These are phyloP conservation scores for Yarrowia keelungensis DNA, from an alignment of 805 yeast species.

Conservation along the genomic window DNA sequence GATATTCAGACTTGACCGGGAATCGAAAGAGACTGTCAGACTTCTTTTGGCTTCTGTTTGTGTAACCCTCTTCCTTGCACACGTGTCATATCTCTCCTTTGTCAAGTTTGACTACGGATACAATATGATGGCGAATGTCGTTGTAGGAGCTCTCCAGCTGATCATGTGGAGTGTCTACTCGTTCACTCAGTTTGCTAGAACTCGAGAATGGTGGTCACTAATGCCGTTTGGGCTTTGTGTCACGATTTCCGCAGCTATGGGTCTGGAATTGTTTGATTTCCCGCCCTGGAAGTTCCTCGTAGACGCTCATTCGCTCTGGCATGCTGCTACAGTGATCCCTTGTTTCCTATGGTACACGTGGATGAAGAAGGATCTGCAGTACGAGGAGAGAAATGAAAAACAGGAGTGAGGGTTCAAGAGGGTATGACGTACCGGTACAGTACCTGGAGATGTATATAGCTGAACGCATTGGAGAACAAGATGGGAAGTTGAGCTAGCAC, in stretches of 20 bases:
- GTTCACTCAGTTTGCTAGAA: conserved; percentile 46
- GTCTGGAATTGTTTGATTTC: conserved; percentile 90
- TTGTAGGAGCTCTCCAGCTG: conserved; percentile 79
- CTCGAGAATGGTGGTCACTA: conserved; percentile 53
- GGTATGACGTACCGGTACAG: conserved; percentile 5
- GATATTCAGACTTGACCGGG: conserved; percentile 62
- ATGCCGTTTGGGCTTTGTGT: conserved; percentile 61
- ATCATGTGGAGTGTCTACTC: conserved; percentile 55
- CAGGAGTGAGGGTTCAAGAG: conserved; percentile 36
- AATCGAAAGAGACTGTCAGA: conserved; percentile 48
- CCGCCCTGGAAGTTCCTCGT: conserved; percentile 70
- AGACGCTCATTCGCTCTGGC: conserved; percentile 97
- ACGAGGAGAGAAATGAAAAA: conserved; percentile 8
- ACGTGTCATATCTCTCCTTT: conserved; percentile 66
- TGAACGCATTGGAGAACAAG: no score
- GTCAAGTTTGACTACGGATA: conserved; percentile 89
- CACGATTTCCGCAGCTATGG: conserved; percentile 73
- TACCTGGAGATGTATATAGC: not conserved
- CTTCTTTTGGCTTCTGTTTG: conserved; percentile 54
- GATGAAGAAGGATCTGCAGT: conserved; percentile 49
- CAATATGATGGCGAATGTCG: conserved; percentile 89
- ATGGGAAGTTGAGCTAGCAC: no score
- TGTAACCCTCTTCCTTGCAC: conserved; percentile 62
- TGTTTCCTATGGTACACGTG: conserved; percentile 73
- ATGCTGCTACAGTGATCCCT: conserved; percentile 84